Evolutionary conservation across 352 stramenopile species (phyloP), one percentile per base, ranked within the genome.

Genomic region (Pythium rhizo-oryzae): DNA sequence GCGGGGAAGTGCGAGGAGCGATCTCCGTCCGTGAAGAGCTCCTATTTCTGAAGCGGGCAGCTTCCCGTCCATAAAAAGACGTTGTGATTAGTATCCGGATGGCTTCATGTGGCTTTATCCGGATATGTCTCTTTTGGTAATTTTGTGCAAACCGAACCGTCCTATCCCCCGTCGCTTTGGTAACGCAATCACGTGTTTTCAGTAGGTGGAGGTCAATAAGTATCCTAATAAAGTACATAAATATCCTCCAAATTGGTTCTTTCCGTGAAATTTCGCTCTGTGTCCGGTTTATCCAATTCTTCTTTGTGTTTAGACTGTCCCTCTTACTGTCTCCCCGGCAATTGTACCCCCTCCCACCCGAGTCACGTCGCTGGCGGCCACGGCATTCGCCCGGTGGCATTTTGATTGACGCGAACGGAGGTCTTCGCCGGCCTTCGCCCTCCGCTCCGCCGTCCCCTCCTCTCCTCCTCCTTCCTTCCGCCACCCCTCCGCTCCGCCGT

Each of bases 331-430:
- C 15, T n/a, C 9, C n/a, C 12, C 53, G 4, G 15, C 13, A 51
- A 62, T 62, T 33, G 35, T 49, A 21, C 54, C 54, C 43, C 25
- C 57, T 56, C 37, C n/a, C 9, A 12, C 4, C 23, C 43, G 18
- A 47, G 60, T 67, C 60, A 67, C 49, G 50, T 60, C 37, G 60
- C 49, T 60, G 60, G 43, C 59, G 41, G 59, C 59, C 44, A 56
- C n/a, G 41, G 49, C 59, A 65, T 58, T 65, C 33, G 59, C 46
- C 50, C 3, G n/a, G 25, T 4, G 19, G 51, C 28, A 33, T 24
- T 43, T 57, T 57, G 51, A 57, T 57, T 57, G 51, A 57, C 51
- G 2, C 7, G n/a, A 24, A 35, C 55, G 13, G 15, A 12, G 11
- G 37, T 52, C 39, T 13, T 30, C 37, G 15, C 21, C 37, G 21